Conservation (phyloP, 495 filamentous ascomycete genomes). For the Rostrohypoxylon terebratum region DNA sequence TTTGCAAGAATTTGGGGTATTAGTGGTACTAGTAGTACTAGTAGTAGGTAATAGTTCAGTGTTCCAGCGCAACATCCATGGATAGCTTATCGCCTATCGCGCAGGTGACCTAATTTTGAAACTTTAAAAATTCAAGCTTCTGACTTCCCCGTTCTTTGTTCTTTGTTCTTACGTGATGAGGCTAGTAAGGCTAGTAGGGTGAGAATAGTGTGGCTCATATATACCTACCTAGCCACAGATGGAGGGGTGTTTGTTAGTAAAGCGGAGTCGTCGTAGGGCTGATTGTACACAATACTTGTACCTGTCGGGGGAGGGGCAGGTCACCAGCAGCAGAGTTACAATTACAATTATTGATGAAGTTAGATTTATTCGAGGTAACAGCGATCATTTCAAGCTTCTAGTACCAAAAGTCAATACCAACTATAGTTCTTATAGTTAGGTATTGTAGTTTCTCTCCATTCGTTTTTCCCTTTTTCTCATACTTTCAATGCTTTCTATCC, state of each 20-base stretch:
- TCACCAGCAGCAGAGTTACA: too few species aligned
- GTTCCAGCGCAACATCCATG: too few species aligned
- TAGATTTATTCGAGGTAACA: neutral
- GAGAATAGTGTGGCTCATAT: slow-evolving; percentile 6
- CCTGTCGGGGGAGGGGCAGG: slow-evolving; percentile 1
- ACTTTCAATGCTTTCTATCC: neutral
- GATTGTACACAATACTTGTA: too few species aligned
- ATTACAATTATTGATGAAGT: too few species aligned
- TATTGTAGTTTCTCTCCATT: too few species aligned
- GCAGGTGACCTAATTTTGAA: neutral
- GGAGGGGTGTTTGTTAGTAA: slow-evolving; percentile 8
- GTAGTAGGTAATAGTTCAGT: too few species aligned
- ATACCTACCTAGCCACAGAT: slow-evolving; percentile 25
- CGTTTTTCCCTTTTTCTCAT: slow-evolving; percentile 6
- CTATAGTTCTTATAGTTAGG: too few species aligned
- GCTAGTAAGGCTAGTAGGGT: neutral
- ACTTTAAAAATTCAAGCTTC: neutral
- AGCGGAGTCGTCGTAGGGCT: slow-evolving; percentile 30
- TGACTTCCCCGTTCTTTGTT: too few species aligned
- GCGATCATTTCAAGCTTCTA: neutral
- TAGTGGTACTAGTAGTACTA: too few species aligned
- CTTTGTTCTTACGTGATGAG: slow-evolving; percentile 3
- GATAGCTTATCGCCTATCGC: slow-evolving; percentile 32
- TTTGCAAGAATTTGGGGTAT: slow-evolving; percentile 12
- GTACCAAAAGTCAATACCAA: neutral